A percentile compares a stretch with the other conserved stretches of the same genome.
Conservation (phyloP, 1,139 yeast genomes). For the Pichia sp. region DNA sequence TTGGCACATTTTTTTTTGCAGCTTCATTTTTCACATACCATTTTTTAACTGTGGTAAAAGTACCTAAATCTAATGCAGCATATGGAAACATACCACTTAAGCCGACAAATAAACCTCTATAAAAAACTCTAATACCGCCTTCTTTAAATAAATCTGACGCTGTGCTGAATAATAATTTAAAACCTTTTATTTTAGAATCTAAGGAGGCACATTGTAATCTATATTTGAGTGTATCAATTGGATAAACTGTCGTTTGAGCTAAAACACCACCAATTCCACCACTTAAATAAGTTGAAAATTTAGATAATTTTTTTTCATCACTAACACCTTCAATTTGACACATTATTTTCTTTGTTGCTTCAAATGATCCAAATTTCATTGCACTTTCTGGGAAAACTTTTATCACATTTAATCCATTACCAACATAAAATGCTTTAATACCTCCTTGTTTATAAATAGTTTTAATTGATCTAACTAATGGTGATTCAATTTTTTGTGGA, state of each 20-base stretch:
- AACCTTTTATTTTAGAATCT: conserved; percentile 54
- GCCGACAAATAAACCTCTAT: conserved; percentile 84
- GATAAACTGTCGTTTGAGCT: conserved; percentile 88
- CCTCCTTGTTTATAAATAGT: conserved; percentile 89
- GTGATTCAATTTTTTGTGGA: conserved; percentile 49
- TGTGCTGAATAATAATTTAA: conserved; percentile 53
- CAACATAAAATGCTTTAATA: conserved; percentile 78
- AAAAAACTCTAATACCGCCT: conserved; percentile 75
- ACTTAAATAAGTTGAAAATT: conserved; percentile 74
- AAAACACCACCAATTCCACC: conserved; percentile 96
- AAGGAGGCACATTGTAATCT: conserved; percentile 73
- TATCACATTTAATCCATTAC: conserved; percentile 87
- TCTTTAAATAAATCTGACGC: conserved; percentile 70
- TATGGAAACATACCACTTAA: conserved; percentile 93
- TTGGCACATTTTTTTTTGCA: conserved; percentile 37
- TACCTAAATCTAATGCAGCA: conserved; percentile 93
- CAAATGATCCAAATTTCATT: conserved; percentile 94
- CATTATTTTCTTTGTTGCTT: conserved; percentile 70
- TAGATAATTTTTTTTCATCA: conserved; percentile 67
- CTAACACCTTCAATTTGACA: conserved; percentile 73
- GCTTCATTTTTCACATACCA: conserved; percentile 68
- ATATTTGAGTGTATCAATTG: conserved; percentile 91
- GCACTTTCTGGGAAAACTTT: conserved; percentile 97
- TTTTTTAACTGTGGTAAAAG: conserved; percentile 78
- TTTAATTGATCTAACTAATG: conserved; percentile 71